phyloP scores from a whole-genome alignment of 2,329 filamentous ascomycete species.

The Fonsecaea erecta region DNA sequence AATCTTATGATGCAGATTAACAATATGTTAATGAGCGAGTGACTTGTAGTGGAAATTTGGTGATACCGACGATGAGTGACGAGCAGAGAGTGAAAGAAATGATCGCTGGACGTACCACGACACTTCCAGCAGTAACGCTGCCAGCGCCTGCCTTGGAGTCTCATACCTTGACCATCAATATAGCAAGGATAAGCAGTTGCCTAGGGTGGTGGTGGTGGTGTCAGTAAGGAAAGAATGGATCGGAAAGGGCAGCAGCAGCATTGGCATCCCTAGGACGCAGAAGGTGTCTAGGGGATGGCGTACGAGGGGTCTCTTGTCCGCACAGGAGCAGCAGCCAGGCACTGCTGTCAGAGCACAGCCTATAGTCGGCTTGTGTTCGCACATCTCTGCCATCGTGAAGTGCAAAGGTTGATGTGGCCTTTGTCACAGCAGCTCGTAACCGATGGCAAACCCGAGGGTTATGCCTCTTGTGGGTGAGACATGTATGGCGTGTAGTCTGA shows the following conservation, averaged over 20 bases:
- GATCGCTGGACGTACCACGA: conserved; percentile 29
- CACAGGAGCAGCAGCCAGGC: conserved; percentile 36
- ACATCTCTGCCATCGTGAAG: conserved; percentile 18
- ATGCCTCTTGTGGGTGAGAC: background rate
- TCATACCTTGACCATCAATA: conserved; percentile 37
- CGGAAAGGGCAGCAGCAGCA: background rate
- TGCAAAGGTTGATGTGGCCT: background rate
- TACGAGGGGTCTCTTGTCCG: conserved; percentile 32
- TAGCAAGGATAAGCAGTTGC: conserved; percentile 37
- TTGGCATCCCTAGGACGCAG: background rate
- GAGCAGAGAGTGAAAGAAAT: conserved; percentile 3
- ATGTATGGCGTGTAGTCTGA: background rate
- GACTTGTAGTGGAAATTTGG: conserved; percentile 16
- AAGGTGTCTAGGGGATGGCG: background rate
- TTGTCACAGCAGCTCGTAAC: background rate
- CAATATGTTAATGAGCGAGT: conserved; percentile 29
- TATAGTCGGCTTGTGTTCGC: conserved; percentile 34
- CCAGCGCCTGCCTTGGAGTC: conserved; percentile 35
- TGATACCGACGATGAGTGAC: background rate
- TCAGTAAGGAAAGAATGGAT: background rate
- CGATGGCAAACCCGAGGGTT: background rate
- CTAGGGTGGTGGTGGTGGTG: background rate
- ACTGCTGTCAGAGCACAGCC: conserved; percentile 35
- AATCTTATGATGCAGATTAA: conserved; percentile 32
- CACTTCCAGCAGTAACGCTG: conserved; percentile 38